A percentile compares a stretch with the other conserved stretches of the same genome.
These are phyloP conservation scores for Fragaria ananassa DNA, from an alignment of 306 rosid species.

Conservation along the genomic window DNA sequence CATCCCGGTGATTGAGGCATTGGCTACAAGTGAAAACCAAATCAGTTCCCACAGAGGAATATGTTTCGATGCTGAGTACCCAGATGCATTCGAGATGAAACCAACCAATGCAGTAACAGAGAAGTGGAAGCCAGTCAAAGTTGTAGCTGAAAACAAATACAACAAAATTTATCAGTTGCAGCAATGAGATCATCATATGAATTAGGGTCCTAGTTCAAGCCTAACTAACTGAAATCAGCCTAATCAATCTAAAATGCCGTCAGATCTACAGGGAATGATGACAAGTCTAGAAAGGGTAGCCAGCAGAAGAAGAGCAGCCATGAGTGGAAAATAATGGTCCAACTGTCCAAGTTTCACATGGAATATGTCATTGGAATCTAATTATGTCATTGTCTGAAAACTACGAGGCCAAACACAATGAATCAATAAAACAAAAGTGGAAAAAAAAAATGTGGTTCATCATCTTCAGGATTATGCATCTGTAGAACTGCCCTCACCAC, in stretches of 20 bases:
- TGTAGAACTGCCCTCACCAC: background rate
- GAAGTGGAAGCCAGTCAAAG: slow-evolving; percentile 50
- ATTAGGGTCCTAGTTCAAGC: background rate
- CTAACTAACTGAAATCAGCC: background rate
- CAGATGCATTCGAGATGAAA: slow-evolving; percentile 39
- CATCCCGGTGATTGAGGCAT: slow-evolving; percentile 46
- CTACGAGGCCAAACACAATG: background rate
- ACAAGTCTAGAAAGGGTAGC: slow-evolving; percentile 15
- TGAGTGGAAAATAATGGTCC: slow-evolving; percentile 3
- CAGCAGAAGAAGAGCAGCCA: slow-evolving; percentile 5
- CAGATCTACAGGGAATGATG: slow-evolving; percentile 16
- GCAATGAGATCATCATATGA: background rate
- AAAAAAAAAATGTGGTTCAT: background rate
- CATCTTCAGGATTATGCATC: background rate
- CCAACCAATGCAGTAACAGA: slow-evolving; percentile 47
- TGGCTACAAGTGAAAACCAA: slow-evolving; percentile 45
- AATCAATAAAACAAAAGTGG: background rate
- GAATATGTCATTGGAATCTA: background rate
- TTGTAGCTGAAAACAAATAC: slow-evolving; percentile 34
- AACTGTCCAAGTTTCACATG: background rate
- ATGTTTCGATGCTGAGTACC: slow-evolving; percentile 43
- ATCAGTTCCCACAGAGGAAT: slow-evolving; percentile 49
- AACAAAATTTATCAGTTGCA: background rate
- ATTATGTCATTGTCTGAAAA: background rate
- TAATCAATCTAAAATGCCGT: background rate